Conservation (phyloP, 176 grass and related monocot species). For the Bothriochloa decipiens region DNA sequence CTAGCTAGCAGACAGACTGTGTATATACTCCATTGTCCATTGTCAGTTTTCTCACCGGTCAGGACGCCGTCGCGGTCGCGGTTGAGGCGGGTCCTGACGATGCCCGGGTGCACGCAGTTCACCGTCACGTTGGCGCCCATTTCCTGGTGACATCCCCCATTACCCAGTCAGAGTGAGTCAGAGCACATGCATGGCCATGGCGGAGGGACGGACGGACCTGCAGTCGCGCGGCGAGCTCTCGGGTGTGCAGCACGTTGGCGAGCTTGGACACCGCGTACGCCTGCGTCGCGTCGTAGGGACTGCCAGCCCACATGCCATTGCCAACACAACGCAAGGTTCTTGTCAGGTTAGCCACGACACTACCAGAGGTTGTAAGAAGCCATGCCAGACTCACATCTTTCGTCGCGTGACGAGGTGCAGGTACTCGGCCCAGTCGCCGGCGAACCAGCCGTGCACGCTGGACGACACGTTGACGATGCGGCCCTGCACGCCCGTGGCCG, state of each 20-base stretch:
- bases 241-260: slow-evolving; percentile 83
- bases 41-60: slow-evolving; percentile 46
- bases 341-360: not conserved
- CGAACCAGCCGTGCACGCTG: slow-evolving; percentile 94
- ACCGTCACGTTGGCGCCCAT: slow-evolving; percentile 78
- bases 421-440: slow-evolving; percentile 84
- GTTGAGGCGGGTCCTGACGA: slow-evolving; percentile 90
- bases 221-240: slow-evolving; percentile 64
- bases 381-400: slow-evolving; percentile 58
- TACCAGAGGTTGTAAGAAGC: too few relatives aligned
- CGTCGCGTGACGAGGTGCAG: slow-evolving; percentile 72
- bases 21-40: not conserved
- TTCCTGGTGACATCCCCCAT: slow-evolving; percentile 37
- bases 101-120: slow-evolving; percentile 95
- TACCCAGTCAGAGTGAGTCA: not conserved
- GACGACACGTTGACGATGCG: slow-evolving; percentile 93
- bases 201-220: slow-evolving; percentile 36
- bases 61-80: slow-evolving; percentile 83
- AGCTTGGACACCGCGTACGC: slow-evolving; percentile 94
- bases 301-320: slow-evolving; percentile 14
- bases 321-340: not conserved
- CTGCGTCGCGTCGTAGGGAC: slow-evolving; percentile 85
- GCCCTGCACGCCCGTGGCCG: slow-evolving; percentile 60
- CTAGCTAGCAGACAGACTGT: not conserved
- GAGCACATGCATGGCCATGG: not conserved